phyloP scores from a whole-genome alignment of 1,284 basidiomycete species.

The Papiliotrema flavescens region DNA sequence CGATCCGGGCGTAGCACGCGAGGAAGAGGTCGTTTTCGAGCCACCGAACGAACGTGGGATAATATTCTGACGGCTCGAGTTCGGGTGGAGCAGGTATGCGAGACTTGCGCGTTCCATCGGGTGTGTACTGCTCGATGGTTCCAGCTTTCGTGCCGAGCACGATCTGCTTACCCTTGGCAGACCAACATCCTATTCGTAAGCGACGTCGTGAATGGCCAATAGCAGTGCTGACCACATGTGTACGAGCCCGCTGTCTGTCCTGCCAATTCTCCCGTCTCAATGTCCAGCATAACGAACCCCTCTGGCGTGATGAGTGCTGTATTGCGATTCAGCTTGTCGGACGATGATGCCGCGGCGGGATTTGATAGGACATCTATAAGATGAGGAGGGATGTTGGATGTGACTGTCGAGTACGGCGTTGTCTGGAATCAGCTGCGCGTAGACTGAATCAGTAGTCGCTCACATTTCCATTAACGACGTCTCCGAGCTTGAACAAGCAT shows the following conservation, averaged over 20 bases:
- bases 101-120: constrained; percentile 53
- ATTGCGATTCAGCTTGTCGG: constrained; percentile 38
- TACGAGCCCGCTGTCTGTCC: constrained; percentile 32
- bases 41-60: constrained; percentile 51
- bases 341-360: constrained; percentile 33
- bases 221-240: constrained; percentile 29
- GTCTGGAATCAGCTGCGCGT: constrained; percentile 20
- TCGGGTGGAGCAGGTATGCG: constrained; percentile 47
- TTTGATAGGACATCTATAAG: constrained; percentile 50
- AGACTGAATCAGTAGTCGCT: constrained; percentile 4
- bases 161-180: constrained; percentile 57
- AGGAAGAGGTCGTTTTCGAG: constrained; percentile 57
- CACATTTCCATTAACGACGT: constrained; percentile 38
- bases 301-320: constrained; percentile 43
- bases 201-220: constrained; percentile 11
- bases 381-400: constrained; percentile 31
- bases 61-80: constrained; percentile 28
- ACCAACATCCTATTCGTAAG: constrained; percentile 51
- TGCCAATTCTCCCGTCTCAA: constrained; percentile 26
- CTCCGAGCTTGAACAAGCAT: constrained; percentile 30
- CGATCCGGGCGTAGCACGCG: constrained; percentile 50
- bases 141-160: constrained; percentile 51
- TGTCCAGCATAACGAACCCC: constrained; percentile 40
- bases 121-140: constrained; percentile 52
- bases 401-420: constrained; percentile 35